Base-by-base conservation (phyloP, 1,139 yeast species). In the Candida sojae region DNA sequence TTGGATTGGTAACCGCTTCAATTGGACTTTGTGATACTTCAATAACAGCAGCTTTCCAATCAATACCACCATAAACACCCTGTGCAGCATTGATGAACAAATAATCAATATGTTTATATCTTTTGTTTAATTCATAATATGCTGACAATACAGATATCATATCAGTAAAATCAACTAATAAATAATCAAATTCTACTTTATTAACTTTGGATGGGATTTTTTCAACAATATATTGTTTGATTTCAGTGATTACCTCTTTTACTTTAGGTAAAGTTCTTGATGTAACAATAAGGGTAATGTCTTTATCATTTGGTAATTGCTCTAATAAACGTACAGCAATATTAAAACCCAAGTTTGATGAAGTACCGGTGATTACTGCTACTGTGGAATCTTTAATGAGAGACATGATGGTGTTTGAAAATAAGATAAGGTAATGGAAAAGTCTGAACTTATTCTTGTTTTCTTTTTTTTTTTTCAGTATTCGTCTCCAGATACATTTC, bases 21-120 rank as follows among this genome's bases (percentile, higher is more conserved):
- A 90, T 66, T 2, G 97, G 97, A 56, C 80, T 70, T 1, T 73
- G 62, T 32, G 82, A 61, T 6, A 89, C 76, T 57, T 90, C 92
- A 53, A 79, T 79, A 3, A 77, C 66, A 0, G 98, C 97, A 40
- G 79, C 83, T 39, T 78, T 48, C 92, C 96, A 92, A 64, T 92
- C 91, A 48, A 95, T 84, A 2, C 97, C 97, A 42, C 77, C 80
- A 63, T 89, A 88, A 6, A 85, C 88, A 34, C 96, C 92, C 61
- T 88, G 96, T 4, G 96, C 96, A 4, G 98, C 93, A 67, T 92
- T 93, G 51, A 91, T 77, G 60, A 88, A 88, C 53, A 92, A 64
- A 62, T 84, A 89, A 65, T 93, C 93, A 39, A 93, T 78, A 44
- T 81, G 79, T 13, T 65, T 61, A 68, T 84, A 91, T 52, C 83